These are phyloP conservation scores for Penicillium sp. DNA, from an alignment of 2,329 filamentous ascomycete genomes.

Conservation along the genomic window DNA sequence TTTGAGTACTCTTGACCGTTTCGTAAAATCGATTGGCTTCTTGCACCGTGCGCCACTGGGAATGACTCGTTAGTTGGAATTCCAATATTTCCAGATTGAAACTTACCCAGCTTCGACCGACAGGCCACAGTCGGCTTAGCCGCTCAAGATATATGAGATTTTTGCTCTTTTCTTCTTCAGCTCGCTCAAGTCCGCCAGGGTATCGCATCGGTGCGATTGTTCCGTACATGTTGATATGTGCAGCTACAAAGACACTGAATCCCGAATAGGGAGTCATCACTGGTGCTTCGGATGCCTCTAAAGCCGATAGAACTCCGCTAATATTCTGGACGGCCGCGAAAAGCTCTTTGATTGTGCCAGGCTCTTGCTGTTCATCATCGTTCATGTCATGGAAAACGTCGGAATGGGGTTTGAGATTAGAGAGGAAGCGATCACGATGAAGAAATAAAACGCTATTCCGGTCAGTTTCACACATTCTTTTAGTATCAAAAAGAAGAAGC, in stretches of 20 bases:
- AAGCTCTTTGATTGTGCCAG: constrained; percentile 31
- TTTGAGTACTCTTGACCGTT: constrained; percentile 30
- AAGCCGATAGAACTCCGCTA: constrained; percentile 29
- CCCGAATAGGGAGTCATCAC: constrained; percentile 40
- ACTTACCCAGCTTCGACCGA: constrained; percentile 37
- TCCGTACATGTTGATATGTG: constrained; percentile 42
- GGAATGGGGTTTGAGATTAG: constrained; percentile 29
- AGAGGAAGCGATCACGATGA: constrained; percentile 36
- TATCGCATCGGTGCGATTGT: constrained; percentile 35
- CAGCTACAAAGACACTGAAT: constrained; percentile 40
- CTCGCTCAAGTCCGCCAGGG: constrained; percentile 32
- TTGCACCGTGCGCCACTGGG: constrained; percentile 37
- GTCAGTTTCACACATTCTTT: background rate
- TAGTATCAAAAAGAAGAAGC: background rate
- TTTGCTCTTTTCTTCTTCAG: constrained; percentile 32
- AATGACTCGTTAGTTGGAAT: background rate
- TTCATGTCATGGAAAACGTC: constrained; percentile 23
- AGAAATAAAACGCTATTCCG: constrained; percentile 33
- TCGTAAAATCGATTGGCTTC: constrained; percentile 39
- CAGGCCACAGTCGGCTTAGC: constrained; percentile 35
- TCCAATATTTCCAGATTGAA: too few relatives aligned
- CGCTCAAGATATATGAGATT: constrained; percentile 37
- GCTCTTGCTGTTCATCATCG: constrained; percentile 13
- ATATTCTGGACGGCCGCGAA: constrained; percentile 38
- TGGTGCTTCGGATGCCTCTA: constrained; percentile 32